These are phyloP conservation scores for Colletotrichum nymphaeae DNA, from an alignment of 2,329 filamentous ascomycete species.

Conservation along the genomic window DNA sequence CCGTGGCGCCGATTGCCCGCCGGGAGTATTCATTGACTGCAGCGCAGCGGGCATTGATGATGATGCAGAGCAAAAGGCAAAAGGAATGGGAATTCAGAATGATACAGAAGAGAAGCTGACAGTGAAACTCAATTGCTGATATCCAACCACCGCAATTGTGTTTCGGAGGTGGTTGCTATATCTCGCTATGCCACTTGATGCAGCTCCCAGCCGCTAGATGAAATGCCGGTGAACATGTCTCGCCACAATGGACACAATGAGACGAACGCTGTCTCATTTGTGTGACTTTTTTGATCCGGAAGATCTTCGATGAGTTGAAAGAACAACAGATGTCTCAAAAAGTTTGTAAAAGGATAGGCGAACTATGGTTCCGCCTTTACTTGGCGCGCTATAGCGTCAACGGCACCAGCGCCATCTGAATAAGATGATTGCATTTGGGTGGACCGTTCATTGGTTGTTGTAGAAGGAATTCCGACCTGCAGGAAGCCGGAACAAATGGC, in stretches of 20 bases:
- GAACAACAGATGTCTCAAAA: conserved; percentile 1
- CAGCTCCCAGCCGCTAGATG: background rate
- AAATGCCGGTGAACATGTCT: background rate
- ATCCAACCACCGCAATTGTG: conserved; percentile 10
- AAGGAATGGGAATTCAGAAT: background rate
- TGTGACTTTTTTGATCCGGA: background rate
- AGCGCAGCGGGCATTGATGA: conserved; percentile 3
- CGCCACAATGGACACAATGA: background rate
- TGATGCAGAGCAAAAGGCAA: background rate
- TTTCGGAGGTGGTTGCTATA: background rate
- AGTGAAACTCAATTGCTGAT: background rate
- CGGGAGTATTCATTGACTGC: conserved; percentile 7
- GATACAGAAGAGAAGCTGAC: background rate
- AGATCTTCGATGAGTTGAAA: background rate
- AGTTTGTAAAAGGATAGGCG: background rate
- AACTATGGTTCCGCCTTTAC: background rate
- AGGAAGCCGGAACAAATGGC: conserved; percentile 14
- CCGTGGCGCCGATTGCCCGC: conserved; percentile 2
- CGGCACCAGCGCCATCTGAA: background rate
- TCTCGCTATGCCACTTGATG: background rate
- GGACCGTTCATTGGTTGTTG: background rate
- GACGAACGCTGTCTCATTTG: background rate
- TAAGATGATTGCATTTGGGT: conserved; percentile 4
- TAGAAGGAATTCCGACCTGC: conserved; percentile 15
- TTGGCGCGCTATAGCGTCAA: background rate